Base-by-base conservation (phyloP, 2,329 filamentous ascomycete species). In the Elsinoe arachidis region DNA sequence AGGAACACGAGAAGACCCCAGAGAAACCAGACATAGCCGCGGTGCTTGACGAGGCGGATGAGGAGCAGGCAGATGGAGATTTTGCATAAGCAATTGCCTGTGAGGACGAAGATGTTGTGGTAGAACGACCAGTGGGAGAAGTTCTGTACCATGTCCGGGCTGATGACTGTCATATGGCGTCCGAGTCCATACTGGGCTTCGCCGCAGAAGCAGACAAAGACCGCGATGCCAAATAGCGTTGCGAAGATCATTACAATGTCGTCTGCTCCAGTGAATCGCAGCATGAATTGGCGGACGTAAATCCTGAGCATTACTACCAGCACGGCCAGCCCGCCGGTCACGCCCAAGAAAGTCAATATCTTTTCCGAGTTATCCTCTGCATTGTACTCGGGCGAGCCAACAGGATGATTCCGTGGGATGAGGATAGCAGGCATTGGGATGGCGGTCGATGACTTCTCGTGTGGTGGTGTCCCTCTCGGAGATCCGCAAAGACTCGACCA, bases 191-290 rank as follows among this genome's bases (percentile, higher is more conserved):
- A 67, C 3, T 72, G 62, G 1, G 69, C 68, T 61, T 79, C 73
- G 14, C 73, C 66, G 5, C 75, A 65, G 58, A 80, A 78, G 58
- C 73, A 78, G 6, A 68, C 68, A 38, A 72, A 70, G 1, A 65
- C 62, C 2, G 34, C 62, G 11, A 70, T 55, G 7, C 63, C 66
- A 59, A 66, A 60, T 12, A 78, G 68, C 67, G 71, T 69, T 3
- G 76, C 72, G 2, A 66, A 58, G 1, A 74, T 52, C 62, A 79
- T 78, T 1, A 74, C 60, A 58, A 69, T 75, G 63, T 80, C 79
- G 68, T 82, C 79, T 21, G 69, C 62, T 1, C 78, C 77, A 44
- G 76, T 69, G 26, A 74, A 75, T 21, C 72, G 75, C 44, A 81
- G 70, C 65, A 80, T 73, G 10, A 65, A 63, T 2, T 72, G 23